Conservation (phyloP, 192 early-diverging fungal species). For the Podila horticola region DNA sequence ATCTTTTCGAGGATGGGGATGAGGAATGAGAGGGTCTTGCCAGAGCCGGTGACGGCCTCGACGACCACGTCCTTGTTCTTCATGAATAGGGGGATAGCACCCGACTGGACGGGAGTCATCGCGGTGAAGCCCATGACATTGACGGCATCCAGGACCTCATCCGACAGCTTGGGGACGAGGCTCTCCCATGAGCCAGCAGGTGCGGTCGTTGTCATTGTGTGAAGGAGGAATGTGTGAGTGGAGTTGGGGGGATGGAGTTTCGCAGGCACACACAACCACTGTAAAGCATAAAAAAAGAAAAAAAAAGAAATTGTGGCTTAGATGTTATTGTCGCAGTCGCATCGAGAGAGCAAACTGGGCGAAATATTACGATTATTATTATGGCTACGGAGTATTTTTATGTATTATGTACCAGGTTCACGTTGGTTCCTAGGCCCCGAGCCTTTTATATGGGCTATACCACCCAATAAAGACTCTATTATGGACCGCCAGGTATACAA, state of each 20-base stretch:
- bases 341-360: no score
- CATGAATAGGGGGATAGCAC: slow-evolving; percentile 91
- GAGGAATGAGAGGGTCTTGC: slow-evolving; percentile 94
- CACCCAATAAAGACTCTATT: no score
- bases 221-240: background rate
- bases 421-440: no score
- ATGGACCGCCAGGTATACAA: no score
- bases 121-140: slow-evolving; percentile 75
- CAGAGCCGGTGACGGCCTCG: slow-evolving; percentile 96
- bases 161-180: slow-evolving; percentile 68
- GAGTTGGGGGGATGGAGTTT: background rate
- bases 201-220: slow-evolving; percentile 32
- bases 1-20: slow-evolving; percentile 94
- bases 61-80: slow-evolving; percentile 96
- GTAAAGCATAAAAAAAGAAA: background rate
- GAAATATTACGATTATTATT: no score
- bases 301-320: background rate
- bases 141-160: slow-evolving; percentile 64
- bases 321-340: background rate
- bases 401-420: no score
- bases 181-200: slow-evolving; percentile 73
- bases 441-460: no score
- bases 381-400: no score
- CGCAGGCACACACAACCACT: background rate
- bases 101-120: slow-evolving; percentile 96